phyloP scores from a whole-genome alignment of 2,329 filamentous ascomycete genomes.

The Onygenales sp. region DNA sequence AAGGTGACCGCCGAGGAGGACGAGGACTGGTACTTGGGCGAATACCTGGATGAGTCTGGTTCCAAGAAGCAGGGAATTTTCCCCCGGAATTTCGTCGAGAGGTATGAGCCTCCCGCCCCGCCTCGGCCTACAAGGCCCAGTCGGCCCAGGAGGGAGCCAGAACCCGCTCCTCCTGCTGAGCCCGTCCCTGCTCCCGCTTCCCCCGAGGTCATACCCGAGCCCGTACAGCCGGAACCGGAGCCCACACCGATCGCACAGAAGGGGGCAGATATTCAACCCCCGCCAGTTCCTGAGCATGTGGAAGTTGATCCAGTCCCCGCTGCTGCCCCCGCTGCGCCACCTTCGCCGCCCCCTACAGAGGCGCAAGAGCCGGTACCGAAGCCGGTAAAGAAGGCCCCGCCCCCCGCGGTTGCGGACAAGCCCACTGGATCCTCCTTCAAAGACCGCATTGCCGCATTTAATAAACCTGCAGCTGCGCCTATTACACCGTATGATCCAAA shows the following conservation, averaged over 20 bases:
- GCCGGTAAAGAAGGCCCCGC: slow-evolving; percentile 49
- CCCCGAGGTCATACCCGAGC: slow-evolving; percentile 24
- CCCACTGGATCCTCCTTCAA: slow-evolving; percentile 70
- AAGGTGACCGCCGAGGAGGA: slow-evolving; percentile 90
- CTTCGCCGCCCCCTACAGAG: slow-evolving; percentile 22
- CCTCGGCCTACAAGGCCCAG: slow-evolving; percentile 66
- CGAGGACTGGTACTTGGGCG: slow-evolving; percentile 84
- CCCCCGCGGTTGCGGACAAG: slow-evolving; percentile 60
- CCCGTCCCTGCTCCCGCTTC: slow-evolving; percentile 18
- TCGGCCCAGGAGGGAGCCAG: slow-evolving; percentile 57
- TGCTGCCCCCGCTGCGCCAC: slow-evolving; percentile 17
- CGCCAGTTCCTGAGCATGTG: slow-evolving; percentile 16
- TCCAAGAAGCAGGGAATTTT: slow-evolving; percentile 76
- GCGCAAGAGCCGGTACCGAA: slow-evolving; percentile 31
- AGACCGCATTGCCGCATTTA: slow-evolving; percentile 95
- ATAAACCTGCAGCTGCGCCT: slow-evolving; percentile 76
- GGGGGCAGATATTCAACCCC: slow-evolving; percentile 12
- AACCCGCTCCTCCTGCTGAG: slow-evolving; percentile 26
- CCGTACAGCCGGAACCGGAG: slow-evolving; percentile 19
- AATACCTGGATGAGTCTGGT: slow-evolving; percentile 71
- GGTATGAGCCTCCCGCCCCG: slow-evolving; percentile 82
- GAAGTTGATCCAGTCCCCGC: background rate
- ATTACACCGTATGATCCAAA: slow-evolving; percentile 82
- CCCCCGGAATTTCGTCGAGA: slow-evolving; percentile 94
- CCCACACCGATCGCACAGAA: slow-evolving; percentile 18